Evolutionary conservation across 2,329 filamentous ascomycete species (phyloP).

Genomic region (Microdochium paspali): DNA sequence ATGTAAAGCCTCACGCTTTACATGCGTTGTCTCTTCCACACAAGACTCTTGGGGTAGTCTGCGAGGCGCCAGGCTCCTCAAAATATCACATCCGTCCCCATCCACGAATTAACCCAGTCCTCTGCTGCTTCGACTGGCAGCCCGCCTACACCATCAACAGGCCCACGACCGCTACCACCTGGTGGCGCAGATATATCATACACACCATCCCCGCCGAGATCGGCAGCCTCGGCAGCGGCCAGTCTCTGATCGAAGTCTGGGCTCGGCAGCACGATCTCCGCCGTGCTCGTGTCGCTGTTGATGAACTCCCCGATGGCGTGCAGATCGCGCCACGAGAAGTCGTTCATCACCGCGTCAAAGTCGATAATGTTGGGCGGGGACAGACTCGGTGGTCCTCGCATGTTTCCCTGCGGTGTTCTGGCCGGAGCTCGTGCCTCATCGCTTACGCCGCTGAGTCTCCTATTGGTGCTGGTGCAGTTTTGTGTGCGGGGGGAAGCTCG

Average conservation of each 20-base stretch:
- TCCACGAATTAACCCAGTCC: background rate
- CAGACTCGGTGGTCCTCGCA: constrained; percentile 23
- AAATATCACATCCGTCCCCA: background rate
- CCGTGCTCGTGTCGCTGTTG: constrained; percentile 2
- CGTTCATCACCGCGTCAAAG: constrained; percentile 32
- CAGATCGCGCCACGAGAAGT: constrained; percentile 54
- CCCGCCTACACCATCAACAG: background rate
- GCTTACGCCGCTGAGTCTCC: background rate
- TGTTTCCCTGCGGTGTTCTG: constrained; percentile 14
- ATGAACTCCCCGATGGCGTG: constrained; percentile 49
- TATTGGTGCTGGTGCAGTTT: background rate
- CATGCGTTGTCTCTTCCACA: too few species aligned
- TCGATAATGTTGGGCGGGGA: constrained; percentile 11
- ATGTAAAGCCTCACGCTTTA: too few species aligned
- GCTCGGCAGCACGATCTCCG: constrained; percentile 4
- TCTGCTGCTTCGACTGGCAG: background rate
- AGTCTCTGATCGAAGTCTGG: constrained; percentile 1
- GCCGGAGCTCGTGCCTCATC: background rate
- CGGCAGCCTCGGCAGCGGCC: background rate
- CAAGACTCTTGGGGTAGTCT: background rate
- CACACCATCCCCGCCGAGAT: background rate
- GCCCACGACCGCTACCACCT: background rate
- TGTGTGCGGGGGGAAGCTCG: background rate
- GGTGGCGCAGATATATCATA: background rate
- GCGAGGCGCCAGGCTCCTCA: too few species aligned